Evolutionary conservation across 352 stramenopile genomes (phyloP).

Genomic region (Nannochloropsis limnetica): DNA sequence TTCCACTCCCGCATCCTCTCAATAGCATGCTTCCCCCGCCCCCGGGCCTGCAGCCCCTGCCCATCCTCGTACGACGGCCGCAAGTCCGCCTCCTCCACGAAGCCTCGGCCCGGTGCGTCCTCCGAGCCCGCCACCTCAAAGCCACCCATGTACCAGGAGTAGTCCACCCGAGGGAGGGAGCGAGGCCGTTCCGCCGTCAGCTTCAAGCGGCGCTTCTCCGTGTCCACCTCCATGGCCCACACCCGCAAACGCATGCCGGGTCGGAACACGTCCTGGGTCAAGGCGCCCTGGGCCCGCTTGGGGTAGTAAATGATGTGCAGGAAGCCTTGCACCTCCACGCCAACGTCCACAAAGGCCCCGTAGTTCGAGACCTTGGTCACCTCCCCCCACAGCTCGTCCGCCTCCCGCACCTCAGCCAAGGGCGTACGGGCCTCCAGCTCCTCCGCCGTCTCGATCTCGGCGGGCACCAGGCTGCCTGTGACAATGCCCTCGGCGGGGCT

Average conservation of each 20-base stretch:
- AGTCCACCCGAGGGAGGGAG: conserved; percentile 39
- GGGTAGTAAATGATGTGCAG: conserved; percentile 48
- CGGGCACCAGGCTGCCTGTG: conserved; percentile 64
- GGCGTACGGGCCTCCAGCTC: conserved; percentile 54
- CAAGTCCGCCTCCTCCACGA: background rate
- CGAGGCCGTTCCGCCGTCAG: conserved; percentile 42
- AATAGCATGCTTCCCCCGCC: background rate
- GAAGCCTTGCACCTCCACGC: conserved; percentile 49
- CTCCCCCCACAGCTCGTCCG: conserved; percentile 47
- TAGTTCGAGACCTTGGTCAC: conserved; percentile 50
- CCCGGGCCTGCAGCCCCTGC: background rate
- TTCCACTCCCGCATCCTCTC: conserved; percentile 26
- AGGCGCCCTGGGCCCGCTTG: conserved; percentile 32
- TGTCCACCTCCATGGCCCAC: conserved; percentile 44
- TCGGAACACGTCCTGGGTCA: conserved; percentile 39
- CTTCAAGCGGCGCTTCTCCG: conserved; percentile 40
- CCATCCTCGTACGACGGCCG: conserved; percentile 10
- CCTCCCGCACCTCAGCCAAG: conserved; percentile 40
- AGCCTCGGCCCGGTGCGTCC: background rate
- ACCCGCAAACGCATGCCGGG: conserved; percentile 41
- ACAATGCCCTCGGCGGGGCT: conserved; percentile 65
- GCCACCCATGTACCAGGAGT: conserved; percentile 28
- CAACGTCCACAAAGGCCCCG: conserved; percentile 50
- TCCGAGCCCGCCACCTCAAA: conserved; percentile 5
- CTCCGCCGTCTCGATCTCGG: conserved; percentile 61